Evolutionary conservation across 495 filamentous ascomycete species (phyloP), one percentile per base, ranked within the genome.

Genomic region (Monascus purpureus): DNA sequence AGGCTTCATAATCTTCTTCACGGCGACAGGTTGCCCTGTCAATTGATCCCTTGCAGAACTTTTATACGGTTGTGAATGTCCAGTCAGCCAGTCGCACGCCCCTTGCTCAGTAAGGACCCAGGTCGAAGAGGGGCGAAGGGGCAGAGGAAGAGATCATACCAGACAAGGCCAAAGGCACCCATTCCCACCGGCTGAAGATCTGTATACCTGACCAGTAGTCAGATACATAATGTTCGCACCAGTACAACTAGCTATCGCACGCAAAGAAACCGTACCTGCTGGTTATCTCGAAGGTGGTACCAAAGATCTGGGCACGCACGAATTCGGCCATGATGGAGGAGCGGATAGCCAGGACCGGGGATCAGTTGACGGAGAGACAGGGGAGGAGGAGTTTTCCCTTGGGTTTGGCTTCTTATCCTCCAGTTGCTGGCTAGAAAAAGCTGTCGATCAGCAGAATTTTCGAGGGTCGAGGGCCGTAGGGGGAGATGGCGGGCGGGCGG

Each of bases 1-100:
- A 5, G 90, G 90, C 68, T 97, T 97, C 92, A 97, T 96, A 50
- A 97, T 97, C 69, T 97, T 97, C 73, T 97, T 97, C 46, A 97
- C 85, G 18, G 90, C 90, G 36, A 97, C 90, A 50, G 82, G 82
- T 52, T 93, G 84, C 46, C 67, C 77, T 32, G 92, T 96, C 53
- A 97, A 84, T 68, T 95, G 84, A 54, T 97, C 90, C 61, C 80
- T 88, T 36, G 90, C 90, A 28, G 90, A 94, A 60, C 90, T 97
- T 51, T 42, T 29, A 29, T 41, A 13, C 12, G n/a, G n/a, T n/a
- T n/a, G n/a, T n/a, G n/a, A n/a, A n/a, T n/a, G n/a, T n/a, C n/a
- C n/a, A n/a, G n/a, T n/a, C n/a, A n/a, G 27, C 9, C 28, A 16
- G 1, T 16, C 24, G 33, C 12, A 35, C 14, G 24, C 16, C 11